phyloP scores from a whole-genome alignment of 805 yeast species.

The Yamadazyma scolyti region DNA sequence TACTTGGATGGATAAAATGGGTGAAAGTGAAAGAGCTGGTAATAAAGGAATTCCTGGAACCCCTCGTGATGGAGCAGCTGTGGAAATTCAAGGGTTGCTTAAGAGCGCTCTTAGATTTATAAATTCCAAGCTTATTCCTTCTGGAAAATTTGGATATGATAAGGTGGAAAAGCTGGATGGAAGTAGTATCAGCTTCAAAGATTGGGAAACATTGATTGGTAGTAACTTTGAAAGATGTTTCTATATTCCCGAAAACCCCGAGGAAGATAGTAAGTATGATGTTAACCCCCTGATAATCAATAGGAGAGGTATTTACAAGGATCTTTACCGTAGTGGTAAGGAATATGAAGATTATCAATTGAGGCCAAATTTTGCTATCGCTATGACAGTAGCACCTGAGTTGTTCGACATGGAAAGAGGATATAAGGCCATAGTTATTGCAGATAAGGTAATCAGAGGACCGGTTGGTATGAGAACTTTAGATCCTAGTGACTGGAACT shows the following conservation, averaged over 20 bases:
- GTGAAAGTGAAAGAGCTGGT: constrained; percentile 81
- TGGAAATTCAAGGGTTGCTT: constrained; percentile 85
- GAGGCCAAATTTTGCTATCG: constrained; percentile 89
- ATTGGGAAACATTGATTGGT: constrained; percentile 72
- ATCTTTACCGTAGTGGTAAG: constrained; percentile 74
- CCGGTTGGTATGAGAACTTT: constrained; percentile 89
- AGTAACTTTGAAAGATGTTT: constrained; percentile 75
- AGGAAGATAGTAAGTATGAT: constrained; percentile 57
- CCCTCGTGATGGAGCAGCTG: constrained; percentile 95
- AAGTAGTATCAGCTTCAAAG: constrained; percentile 46
- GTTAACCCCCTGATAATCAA: constrained; percentile 66
- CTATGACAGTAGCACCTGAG: constrained; percentile 94
- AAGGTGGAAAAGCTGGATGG: constrained; percentile 62
- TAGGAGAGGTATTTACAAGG: constrained; percentile 93
- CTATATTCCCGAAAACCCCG: constrained; percentile 66
- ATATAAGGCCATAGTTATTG: constrained; percentile 57
- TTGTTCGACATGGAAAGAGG: constrained; percentile 66
- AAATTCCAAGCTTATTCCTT: constrained; percentile 41
- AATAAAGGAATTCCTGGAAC: constrained; percentile 95
- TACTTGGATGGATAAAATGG: constrained; percentile 99
- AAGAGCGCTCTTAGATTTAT: constrained; percentile 85
- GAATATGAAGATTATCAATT: constrained; percentile 92
- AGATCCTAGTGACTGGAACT: constrained; percentile 90
- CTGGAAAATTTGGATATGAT: constrained; percentile 54
- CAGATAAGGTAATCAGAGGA: constrained; percentile 75